Conservation (phyloP, 2,329 filamentous ascomycete species). For the Thielaviopsis populi region DNA sequence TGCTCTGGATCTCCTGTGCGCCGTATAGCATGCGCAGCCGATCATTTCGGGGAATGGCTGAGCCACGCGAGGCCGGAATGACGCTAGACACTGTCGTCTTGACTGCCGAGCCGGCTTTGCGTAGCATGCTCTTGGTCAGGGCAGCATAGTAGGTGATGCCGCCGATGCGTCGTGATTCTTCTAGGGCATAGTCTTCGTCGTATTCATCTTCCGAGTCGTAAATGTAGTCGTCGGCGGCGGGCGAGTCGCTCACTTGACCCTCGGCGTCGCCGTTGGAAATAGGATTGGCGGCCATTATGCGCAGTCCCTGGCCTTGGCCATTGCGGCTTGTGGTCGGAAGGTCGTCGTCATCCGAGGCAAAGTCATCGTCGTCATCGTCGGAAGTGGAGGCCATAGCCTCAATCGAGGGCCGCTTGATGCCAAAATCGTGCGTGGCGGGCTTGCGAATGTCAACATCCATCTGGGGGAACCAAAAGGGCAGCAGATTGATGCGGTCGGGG, state of each 20-base stretch:
- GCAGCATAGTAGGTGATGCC: constrained; percentile 59
- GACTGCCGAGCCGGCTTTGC: constrained; percentile 9
- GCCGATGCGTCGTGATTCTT: constrained; percentile 62
- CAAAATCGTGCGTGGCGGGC: constrained; percentile 73
- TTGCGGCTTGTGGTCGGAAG: background rate
- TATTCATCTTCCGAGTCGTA: constrained; percentile 80
- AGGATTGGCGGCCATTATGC: constrained; percentile 24
- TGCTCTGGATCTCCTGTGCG: constrained; percentile 38
- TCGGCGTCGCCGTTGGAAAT: constrained; percentile 48
- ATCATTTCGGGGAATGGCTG: constrained; percentile 43
- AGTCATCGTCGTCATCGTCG: constrained; percentile 59
- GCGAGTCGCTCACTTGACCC: constrained; percentile 57
- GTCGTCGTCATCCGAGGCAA: constrained; percentile 51
- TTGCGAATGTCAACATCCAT: constrained; percentile 98
- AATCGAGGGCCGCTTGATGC: constrained; percentile 60
- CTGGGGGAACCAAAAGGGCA: constrained; percentile 96
- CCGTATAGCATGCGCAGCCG: constrained; percentile 39
- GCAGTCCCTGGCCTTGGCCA: background rate
- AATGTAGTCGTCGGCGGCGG: constrained; percentile 50
- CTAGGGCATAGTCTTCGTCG: constrained; percentile 56
- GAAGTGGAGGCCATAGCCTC: constrained; percentile 49
- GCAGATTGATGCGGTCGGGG: constrained; percentile 69
- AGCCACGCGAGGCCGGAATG: constrained; percentile 39
- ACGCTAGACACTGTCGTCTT: constrained; percentile 20
- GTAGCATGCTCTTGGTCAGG: constrained; percentile 23